Percentiles rank a stretch among this genome's conserved stretches.
These are phyloP conservation scores for Pichia sp. DNA, from an alignment of 1,139 yeast genomes.

Conservation along the genomic window DNA sequence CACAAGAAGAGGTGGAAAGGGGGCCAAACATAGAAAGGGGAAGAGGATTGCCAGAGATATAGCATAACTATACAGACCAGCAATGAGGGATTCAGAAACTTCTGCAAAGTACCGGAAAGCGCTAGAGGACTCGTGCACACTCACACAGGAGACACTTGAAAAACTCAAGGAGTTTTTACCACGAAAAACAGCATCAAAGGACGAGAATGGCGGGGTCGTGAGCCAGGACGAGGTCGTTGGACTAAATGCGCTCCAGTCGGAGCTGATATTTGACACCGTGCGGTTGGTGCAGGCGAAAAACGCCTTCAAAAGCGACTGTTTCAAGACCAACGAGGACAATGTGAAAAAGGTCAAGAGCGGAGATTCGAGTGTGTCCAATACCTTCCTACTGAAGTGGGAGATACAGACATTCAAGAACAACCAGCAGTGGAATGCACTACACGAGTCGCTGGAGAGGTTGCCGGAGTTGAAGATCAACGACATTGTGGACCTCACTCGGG, in stretches of 20 bases:
- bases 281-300: conserved; percentile 22
- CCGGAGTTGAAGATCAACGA: conserved; percentile 23
- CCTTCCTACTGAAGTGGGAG: conserved; percentile 21
- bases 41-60: too few species aligned
- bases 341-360: conserved; percentile 17
- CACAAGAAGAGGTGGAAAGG: not conserved
- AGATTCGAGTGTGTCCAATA: conserved; percentile 21
- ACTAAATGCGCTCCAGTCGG: conserved; percentile 19
- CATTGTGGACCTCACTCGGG: conserved; percentile 6
- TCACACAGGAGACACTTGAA: conserved; percentile 11
- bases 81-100: conserved; percentile 3
- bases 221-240: not conserved
- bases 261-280: conserved; percentile 23
- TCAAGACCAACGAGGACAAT: conserved; percentile 16
- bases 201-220: not conserved
- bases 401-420: conserved; percentile 22
- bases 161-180: conserved; percentile 3
- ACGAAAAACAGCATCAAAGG: not conserved
- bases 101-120: conserved; percentile 10
- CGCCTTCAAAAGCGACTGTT: conserved; percentile 20
- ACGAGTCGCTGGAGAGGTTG: conserved; percentile 18
- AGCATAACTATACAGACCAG: too few species aligned
- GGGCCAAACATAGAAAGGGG: too few species aligned
- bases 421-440: conserved; percentile 16
- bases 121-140: conserved; percentile 20